phyloP scores from a whole-genome alignment of 2,329 filamentous ascomycete species.

The Diplodia sapinea region DNA sequence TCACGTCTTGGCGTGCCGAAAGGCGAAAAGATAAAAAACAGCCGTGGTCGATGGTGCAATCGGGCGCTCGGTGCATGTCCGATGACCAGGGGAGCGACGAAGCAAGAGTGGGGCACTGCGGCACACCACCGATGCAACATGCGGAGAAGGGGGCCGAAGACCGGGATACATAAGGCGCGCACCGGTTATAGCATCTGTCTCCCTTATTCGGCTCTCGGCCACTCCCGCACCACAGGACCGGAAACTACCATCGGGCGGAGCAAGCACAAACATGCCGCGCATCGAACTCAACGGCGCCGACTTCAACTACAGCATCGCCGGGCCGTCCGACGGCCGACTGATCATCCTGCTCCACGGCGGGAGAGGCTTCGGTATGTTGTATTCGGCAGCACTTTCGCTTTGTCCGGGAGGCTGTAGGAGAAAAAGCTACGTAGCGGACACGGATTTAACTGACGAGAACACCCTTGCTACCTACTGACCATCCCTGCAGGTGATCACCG shows the following conservation, averaged over 20 bases:
- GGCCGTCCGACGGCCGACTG: constrained; percentile 42
- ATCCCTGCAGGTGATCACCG: constrained; percentile 41
- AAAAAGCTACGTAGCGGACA: neutral
- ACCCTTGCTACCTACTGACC: too few relatives aligned
- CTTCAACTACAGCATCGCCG: constrained; percentile 44
- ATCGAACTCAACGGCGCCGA: constrained; percentile 41
- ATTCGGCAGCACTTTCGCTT: too few relatives aligned
- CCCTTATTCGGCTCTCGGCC: neutral
- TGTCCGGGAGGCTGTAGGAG: too few relatives aligned
- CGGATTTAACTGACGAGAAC: neutral
- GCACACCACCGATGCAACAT: neutral
- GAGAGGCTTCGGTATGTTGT: constrained; percentile 42
- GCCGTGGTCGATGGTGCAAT: constrained; percentile 25
- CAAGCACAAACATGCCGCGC: constrained; percentile 5
- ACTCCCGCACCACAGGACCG: neutral
- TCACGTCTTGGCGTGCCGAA: neutral
- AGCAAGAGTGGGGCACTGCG: constrained; percentile 22
- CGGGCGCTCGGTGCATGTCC: constrained; percentile 10
- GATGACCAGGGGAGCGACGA: too few relatives aligned
- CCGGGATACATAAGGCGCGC: constrained; percentile 8
- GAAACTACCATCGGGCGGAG: neutral
- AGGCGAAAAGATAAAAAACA: neutral
- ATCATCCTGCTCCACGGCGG: constrained; percentile 50
- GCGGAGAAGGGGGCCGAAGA: constrained; percentile 12
- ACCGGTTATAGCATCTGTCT: neutral